Percentiles rank a stretch among this genome's conserved stretches.
Evolutionary conservation across 2,329 filamentous ascomycete species (phyloP).

Genomic region (Cladobotryum protrusum): DNA sequence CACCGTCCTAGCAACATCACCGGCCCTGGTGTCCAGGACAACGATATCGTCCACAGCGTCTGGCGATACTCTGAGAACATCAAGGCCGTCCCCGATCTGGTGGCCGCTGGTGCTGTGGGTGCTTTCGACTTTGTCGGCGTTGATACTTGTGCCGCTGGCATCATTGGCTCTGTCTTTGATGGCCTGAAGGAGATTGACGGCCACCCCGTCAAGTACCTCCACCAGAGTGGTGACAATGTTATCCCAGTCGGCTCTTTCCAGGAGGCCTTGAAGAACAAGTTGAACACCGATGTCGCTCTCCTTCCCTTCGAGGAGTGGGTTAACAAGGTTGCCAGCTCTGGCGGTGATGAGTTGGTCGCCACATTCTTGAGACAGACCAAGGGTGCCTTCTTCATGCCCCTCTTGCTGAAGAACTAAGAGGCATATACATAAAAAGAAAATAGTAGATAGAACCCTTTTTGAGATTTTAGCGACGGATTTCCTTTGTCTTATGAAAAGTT

Average conservation of each 20-base stretch:
- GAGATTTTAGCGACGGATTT: too few relatives aligned
- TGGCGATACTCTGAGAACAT: neutral
- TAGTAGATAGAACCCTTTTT: too few relatives aligned
- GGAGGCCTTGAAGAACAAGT: neutral
- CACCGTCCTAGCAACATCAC: conserved; percentile 1
- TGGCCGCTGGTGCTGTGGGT: neutral
- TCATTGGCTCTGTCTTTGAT: neutral
- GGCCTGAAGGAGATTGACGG: neutral
- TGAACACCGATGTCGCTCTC: neutral
- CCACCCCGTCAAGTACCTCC: neutral
- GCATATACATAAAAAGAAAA: neutral
- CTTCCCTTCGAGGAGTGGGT: neutral
- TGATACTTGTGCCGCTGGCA: neutral
- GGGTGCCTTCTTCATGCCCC: neutral
- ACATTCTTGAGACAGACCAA: neutral
- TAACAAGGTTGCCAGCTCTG: neutral
- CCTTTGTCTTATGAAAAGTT: too few relatives aligned
- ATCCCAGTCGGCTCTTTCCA: neutral
- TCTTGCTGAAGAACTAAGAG: neutral
- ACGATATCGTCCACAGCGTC: neutral
- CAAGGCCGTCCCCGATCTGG: neutral
- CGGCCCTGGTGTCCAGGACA: neutral
- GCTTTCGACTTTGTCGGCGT: neutral
- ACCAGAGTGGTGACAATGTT: neutral
- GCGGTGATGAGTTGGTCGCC: neutral